Base-by-base conservation (phyloP, 495 filamentous ascomycete species). In the Polyplosphaeria fusca region DNA sequence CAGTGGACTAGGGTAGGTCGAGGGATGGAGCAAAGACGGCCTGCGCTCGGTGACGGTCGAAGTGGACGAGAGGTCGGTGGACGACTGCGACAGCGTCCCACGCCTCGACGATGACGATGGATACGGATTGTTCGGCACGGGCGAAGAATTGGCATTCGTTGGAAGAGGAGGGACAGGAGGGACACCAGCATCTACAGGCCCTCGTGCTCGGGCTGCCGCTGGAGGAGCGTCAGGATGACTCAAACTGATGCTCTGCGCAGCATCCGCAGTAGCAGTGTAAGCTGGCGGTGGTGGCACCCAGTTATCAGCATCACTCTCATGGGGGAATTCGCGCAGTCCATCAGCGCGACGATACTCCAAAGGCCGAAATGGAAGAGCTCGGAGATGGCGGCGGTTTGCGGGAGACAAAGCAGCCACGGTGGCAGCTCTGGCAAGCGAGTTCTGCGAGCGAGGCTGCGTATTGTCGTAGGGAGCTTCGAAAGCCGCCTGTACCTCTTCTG, bases 201-300 rank as follows among this genome's bases (percentile, higher is more conserved):
- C 18, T 11, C 39, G 11, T 35, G 30, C 30, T 20, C 39, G 43
- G 7, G 9, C 20, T 35, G 16, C 19, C 4, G 22, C 22, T 2
- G 48, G 57, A 22, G 52, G 56, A 28, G 43, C 57, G 11, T 42
- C 20, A 2, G 62, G 52, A 54, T 56, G 56, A 16, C 49, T 64
- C 23, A 64, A 35, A 32, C 61, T 64, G 37, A 60, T 42, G 42
- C 51, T 64, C 2, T 52, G 28, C 25, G 61, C 49, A 42, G 50
- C 61, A 4, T 88, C 84, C 26, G 86, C 75, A 13, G 89, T 82
- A 13, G 80, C 82, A 18, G 82, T 80, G 63, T 96, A 96, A 5
- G 89, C 88, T 12, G 91, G 91, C n/a, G 91, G 91, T 0, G 91
- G 91, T 20, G 91, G 87, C 5, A 91, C 88, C 91, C 91, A 96